phyloP scores from a whole-genome alignment of 2,329 filamentous ascomycete genomes.

The Phialophora tarda region DNA sequence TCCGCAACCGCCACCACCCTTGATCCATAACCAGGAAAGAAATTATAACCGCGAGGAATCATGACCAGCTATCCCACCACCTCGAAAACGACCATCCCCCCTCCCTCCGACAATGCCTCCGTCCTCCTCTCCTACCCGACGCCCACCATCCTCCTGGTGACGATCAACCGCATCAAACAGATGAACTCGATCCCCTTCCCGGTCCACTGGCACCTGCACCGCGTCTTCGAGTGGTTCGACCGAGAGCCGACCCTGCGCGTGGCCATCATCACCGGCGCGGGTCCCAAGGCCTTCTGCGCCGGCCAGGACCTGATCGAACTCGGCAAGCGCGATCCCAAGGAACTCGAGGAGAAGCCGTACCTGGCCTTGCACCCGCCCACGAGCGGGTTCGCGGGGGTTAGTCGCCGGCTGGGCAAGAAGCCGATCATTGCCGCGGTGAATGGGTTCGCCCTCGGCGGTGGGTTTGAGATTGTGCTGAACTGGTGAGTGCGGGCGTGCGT shows the following conservation, averaged over 20 bases:
- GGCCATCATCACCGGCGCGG: slow-evolving; percentile 53
- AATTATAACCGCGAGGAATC: neutral
- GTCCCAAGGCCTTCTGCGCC: slow-evolving; percentile 53
- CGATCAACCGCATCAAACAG: slow-evolving; percentile 51
- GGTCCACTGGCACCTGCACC: slow-evolving; percentile 51
- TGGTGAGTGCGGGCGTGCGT: slow-evolving; percentile 34
- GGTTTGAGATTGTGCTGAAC: slow-evolving; percentile 67
- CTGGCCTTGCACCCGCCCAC: slow-evolving; percentile 41
- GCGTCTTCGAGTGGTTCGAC: slow-evolving; percentile 55
- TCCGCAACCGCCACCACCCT: neutral
- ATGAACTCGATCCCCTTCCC: slow-evolving; percentile 54
- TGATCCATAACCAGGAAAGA: neutral
- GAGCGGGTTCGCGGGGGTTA: slow-evolving; percentile 49
- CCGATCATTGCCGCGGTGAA: slow-evolving; percentile 79
- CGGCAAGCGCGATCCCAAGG: slow-evolving; percentile 39
- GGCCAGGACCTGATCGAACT: slow-evolving; percentile 54
- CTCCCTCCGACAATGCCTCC: slow-evolving; percentile 27
- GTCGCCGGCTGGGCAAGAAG: slow-evolving; percentile 71
- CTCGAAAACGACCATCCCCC: slow-evolving; percentile 19
- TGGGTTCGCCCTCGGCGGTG: slow-evolving; percentile 75
- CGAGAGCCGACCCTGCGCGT: slow-evolving; percentile 50
- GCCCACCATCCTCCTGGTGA: slow-evolving; percentile 55
- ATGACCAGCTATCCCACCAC: slow-evolving; percentile 18
- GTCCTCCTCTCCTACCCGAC: slow-evolving; percentile 49
- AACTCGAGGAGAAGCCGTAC: slow-evolving; percentile 39